phyloP scores from a whole-genome alignment of 768 basidiomycete species.

The Leucosporidium creatinivorum region DNA sequence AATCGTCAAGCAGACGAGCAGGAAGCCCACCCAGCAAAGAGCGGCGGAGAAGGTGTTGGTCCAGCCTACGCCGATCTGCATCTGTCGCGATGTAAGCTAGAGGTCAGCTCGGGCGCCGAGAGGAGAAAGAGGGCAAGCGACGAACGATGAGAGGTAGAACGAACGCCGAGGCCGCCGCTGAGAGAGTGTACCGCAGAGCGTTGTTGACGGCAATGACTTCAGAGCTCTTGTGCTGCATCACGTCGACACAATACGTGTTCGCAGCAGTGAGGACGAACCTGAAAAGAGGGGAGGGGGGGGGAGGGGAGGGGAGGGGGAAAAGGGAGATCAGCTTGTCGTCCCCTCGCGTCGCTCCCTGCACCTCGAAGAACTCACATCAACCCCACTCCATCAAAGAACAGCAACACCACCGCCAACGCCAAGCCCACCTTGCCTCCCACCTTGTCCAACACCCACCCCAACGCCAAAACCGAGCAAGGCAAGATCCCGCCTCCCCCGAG shows the following conservation, averaged over 20 bases:
- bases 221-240: constrained; percentile 1
- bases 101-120: background rate
- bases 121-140: background rate
- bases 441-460: constrained; percentile 38
- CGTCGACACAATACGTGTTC: constrained; percentile 18
- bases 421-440: constrained; percentile 8
- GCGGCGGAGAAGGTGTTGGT: constrained; percentile 40
- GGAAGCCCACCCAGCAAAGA: constrained; percentile 29
- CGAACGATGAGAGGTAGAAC: constrained; percentile 40
- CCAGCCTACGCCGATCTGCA: constrained; percentile 42
- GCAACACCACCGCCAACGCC: background rate
- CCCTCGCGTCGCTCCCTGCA: too few relatives aligned
- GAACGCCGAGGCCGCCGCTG: constrained; percentile 42
- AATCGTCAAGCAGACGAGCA: constrained; percentile 13
- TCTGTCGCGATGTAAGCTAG: background rate
- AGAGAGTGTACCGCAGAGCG: constrained; percentile 39
- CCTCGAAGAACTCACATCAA: constrained; percentile 15
- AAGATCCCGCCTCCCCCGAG: constrained; percentile 38
- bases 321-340: too few relatives aligned
- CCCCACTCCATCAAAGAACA: constrained; percentile 11
- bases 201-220: constrained; percentile 42
- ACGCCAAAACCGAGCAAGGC: constrained; percentile 36
- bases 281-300: background rate
- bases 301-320: too few relatives aligned
- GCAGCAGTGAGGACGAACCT: constrained; percentile 6